Base-by-base conservation (phyloP, 768 basidiomycete genomes). In the Lentinula sp. region DNA sequence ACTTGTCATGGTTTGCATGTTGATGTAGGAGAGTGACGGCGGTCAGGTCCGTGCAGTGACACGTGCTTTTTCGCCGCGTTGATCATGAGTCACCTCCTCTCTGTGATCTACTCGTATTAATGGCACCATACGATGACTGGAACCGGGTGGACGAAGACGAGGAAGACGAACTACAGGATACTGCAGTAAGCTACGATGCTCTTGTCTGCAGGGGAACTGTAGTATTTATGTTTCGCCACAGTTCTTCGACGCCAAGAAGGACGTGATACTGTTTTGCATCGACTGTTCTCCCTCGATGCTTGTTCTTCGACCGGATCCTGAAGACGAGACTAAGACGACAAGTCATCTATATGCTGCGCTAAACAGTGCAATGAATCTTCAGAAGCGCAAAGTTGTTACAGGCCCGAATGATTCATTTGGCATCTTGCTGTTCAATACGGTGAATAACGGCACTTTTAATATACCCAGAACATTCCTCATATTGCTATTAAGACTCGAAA, bases 221-320 rank as follows among this genome's bases (percentile, higher is more conserved):
- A 36, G 6, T 2, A 58, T n/a, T 45, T 51, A 57, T 18, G 8
- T 50, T 15, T 6, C 10, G n/a, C 59, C 28, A 49, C 53, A 91
- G 90, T 79, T 79, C 61, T 82, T 84, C 63, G 90, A 92, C 63
- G 84, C 85, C 56, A 86, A 87, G 65, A 83, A 84, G 62, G 94
- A 98, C 67, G 91, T 94, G 36, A 88, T 96, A 50, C 74, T 98
- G n/a, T 97, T 98, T 76, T 91, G 90, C 71, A 93, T 99, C 61
- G 95, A 99, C 73, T 93, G 92, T 63, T 96, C 95, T 0, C 78
- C 83, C 58, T 91, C 93, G 10, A 98, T 98, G 96, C 86, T 90
- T 28, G 78, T 77, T 41, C 81, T 88, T 46, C 79, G 78, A 53
- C 87, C 89, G 28, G 85, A 88, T 66, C 82, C 84, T 10, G 75